A percentile compares a stretch with the other conserved stretches of the same genome.
phyloP scores from a whole-genome alignment of 257 asterid species.

The Penstemon newberryi region DNA sequence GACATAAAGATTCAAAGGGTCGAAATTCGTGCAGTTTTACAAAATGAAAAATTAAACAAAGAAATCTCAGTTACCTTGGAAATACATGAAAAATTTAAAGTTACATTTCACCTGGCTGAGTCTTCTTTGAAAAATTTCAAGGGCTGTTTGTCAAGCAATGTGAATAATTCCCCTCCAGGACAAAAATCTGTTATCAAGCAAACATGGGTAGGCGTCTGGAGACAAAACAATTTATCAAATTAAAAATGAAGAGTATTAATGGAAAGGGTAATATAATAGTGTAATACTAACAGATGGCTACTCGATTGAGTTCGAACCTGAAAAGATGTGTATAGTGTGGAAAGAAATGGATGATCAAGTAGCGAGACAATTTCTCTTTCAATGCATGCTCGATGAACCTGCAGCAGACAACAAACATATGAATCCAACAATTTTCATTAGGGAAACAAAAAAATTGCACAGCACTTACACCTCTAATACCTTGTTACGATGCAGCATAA shows the following conservation, averaged over 20 bases:
- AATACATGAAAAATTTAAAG: too few species aligned
- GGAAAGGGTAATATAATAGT: background rate
- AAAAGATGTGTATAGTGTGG: conserved; percentile 82
- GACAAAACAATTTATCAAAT: conserved; percentile 29
- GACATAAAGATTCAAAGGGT: conserved; percentile 8
- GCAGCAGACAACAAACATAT: conserved; percentile 14
- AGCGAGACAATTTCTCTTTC: conserved; percentile 90
- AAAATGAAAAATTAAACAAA: too few species aligned
- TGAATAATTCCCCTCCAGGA: conserved; percentile 95
- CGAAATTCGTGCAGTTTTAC: background rate
- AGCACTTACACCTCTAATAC: conserved; percentile 29
- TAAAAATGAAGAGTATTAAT: conserved; percentile 26
- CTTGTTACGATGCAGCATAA: conserved; percentile 95
- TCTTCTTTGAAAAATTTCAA: conserved; percentile 90
- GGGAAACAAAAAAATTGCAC: too few species aligned
- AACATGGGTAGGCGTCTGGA: conserved; percentile 94
- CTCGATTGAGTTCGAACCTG: conserved; percentile 55
- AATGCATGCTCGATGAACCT: conserved; percentile 97
- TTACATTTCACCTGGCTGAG: conserved; percentile 69
- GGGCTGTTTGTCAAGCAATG: conserved; percentile 93
- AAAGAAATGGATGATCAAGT: conserved; percentile 98
- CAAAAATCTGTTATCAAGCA: conserved; percentile 97
- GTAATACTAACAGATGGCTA: background rate
- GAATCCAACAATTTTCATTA: too few species aligned
- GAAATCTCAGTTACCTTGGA: too few species aligned